These are phyloP conservation scores for Talaromyces islandicus DNA, from an alignment of 2,329 filamentous ascomycete species.

Conservation along the genomic window DNA sequence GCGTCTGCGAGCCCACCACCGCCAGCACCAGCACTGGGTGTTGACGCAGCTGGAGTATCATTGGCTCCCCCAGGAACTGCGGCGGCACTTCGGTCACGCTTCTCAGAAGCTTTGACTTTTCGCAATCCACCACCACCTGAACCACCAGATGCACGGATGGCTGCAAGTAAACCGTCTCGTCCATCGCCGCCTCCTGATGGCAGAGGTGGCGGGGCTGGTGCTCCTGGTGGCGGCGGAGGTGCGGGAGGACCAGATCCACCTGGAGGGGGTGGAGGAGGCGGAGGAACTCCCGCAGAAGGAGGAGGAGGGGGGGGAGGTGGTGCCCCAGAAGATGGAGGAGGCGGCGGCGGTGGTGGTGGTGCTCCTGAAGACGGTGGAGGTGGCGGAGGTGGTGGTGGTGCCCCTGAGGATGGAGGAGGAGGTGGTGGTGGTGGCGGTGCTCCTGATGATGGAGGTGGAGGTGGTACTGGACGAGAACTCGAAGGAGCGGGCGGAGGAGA, in stretches of 20 bases:
- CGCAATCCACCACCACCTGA: constrained; percentile 40
- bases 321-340: constrained; percentile 24
- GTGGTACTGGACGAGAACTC: constrained; percentile 10
- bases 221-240: constrained; percentile 34
- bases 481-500: constrained; percentile 39
- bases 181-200: constrained; percentile 34
- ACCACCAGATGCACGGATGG: constrained; percentile 37
- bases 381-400: constrained; percentile 31
- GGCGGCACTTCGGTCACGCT: constrained; percentile 41
- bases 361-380: constrained; percentile 34
- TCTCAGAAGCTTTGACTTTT: constrained; percentile 42
- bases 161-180: constrained; percentile 40
- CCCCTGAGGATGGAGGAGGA: constrained; percentile 24
- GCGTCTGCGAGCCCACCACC: constrained; percentile 69
- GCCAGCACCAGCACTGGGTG: constrained; percentile 45
- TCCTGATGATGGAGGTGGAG: constrained; percentile 25
- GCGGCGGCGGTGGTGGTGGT: constrained; percentile 32
- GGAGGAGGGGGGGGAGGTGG: constrained; percentile 41
- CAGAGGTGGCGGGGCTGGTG: constrained; percentile 42
- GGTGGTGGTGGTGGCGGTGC: constrained; percentile 36
- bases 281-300: constrained; percentile 13
- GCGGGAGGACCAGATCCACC: constrained; percentile 34
- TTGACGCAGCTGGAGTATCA: constrained; percentile 55
- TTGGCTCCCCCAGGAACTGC: constrained; percentile 44
- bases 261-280: constrained; percentile 44